Base-by-base conservation (phyloP, 192 early-diverging fungal genomes). In the Gaertneriomyces sp. region DNA sequence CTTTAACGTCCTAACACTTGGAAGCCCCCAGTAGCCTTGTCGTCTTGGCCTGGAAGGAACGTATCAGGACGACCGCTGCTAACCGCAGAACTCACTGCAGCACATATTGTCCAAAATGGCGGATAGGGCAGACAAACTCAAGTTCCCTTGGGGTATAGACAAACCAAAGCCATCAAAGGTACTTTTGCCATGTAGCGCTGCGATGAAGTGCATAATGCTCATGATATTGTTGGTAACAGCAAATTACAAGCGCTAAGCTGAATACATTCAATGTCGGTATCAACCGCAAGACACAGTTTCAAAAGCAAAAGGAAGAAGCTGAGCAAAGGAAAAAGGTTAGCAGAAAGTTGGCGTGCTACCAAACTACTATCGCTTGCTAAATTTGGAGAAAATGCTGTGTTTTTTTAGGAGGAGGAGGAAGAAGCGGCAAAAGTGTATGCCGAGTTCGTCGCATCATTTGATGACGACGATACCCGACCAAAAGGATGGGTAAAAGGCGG, bases 401-500 rank as follows among this genome's bases (percentile, higher is more conserved):
- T 11, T 16, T 63, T 19, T 6, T 58, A 78, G 76, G 54, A 68
- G 85, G 90, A 91, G 63, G 79, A 84, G 19, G 88, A 90, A 59
- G 90, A 91, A 74, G 84, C 90, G 12, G 88, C 87, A 25, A 82
- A 84, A 59, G 89, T 88, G 3, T 89, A 89, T 69, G 83, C 79
- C 46, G 88, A 91, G 41, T 93, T 93, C 74, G 87, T 88, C 9
- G 88, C 88, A 6, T 91, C 90, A 1, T 91, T 93, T 67, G 89
- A 87, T 54, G 79, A 79, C n/a, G 83, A 81, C 25, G 53, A 17
- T 8, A 54, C 45, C 38, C 54, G 58, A 8, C 66, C 77, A 45
- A 70, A 70, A 42, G 69, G 62, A 19, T 80, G 78, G 78, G 75
- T 80, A 25, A 80, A 77, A 57, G 75, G 69, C 7, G 70, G 66